Evolutionary conservation across 164 flowering plant genomes (phyloP), one percentile per base, ranked within the genome.

Genomic region (Aristolochia californica): DNA sequence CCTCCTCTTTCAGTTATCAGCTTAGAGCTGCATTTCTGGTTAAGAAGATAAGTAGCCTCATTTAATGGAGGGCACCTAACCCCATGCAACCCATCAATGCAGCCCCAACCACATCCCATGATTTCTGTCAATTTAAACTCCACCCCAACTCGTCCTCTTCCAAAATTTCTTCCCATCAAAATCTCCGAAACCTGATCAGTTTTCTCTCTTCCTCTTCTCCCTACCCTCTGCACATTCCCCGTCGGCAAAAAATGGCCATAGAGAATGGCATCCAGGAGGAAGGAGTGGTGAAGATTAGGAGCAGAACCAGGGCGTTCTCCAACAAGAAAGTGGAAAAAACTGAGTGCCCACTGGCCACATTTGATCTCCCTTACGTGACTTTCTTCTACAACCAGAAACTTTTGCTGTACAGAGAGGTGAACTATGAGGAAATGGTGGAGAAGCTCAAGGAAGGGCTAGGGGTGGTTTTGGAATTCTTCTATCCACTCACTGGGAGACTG

Each of bases 301-400:
- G 49, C 58, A 81, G 69, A 51, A 24, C 72, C 60, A 74, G 66
- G 62, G 78, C 86, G 13, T 71, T 73, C 63, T 95, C 98, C 14
- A 64, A 23, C 17, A 82, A 80, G 58, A 53, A 57, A 21, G 23
- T 77, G 0, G 97, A 85, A 9, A 80, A 63, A 64, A 67, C 45
- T 45, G 91, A 78, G 53, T 81, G 81, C 60, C 91, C 83, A 34
- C 45, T 93, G 67, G 72, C 79, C 56, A 93, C 97, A 50, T 93
- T 89, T 71, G 98, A 93, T 71, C 88, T 93, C 21, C 97, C 98
- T 7, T 93, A 89, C 61, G 53, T 93, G 25, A 84, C 90, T 48
- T 87, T 93, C 55, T 89, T 66, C 77, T 93, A 93, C 72, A 89
- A 89, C 88, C 96, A 89, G 51, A 89, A 89, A 80, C 45, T 89